Evolutionary conservation across 257 asterid genomes (phyloP).

Genomic region (Knoxia roxburghii): DNA sequence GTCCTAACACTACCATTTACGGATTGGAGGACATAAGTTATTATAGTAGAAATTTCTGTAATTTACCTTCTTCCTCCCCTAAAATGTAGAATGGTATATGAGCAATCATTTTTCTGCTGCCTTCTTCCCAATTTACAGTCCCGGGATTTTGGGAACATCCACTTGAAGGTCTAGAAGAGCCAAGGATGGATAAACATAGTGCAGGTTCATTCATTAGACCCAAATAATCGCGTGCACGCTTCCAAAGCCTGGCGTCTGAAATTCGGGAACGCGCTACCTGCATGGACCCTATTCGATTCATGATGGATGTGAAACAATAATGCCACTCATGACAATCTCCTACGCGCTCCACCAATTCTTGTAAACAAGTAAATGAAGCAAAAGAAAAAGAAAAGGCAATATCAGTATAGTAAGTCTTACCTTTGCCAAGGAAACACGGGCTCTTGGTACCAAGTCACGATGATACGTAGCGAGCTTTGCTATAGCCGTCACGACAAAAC

Average conservation of each 20-base stretch:
- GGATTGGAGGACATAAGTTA: too few species aligned
- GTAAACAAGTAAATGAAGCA: background rate
- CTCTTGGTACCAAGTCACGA: slow-evolving; percentile 76
- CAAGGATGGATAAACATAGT: slow-evolving; percentile 74
- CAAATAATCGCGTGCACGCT: slow-evolving; percentile 80
- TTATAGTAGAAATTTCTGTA: too few species aligned
- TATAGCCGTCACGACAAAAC: slow-evolving; percentile 91
- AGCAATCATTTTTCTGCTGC: slow-evolving; percentile 62
- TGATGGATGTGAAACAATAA: background rate
- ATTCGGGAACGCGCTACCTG: slow-evolving; percentile 88
- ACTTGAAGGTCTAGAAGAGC: slow-evolving; percentile 53
- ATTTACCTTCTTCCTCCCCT: slow-evolving; percentile 74
- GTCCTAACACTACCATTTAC: too few species aligned
- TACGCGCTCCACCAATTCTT: background rate
- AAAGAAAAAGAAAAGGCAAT: background rate
- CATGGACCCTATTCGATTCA: slow-evolving; percentile 8
- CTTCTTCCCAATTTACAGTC: slow-evolving; percentile 75
- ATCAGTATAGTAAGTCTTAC: slow-evolving; percentile 27
- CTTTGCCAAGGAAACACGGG: slow-evolving; percentile 90
- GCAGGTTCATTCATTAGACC: slow-evolving; percentile 91
- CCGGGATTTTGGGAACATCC: slow-evolving; percentile 56
- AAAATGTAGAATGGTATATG: slow-evolving; percentile 77
- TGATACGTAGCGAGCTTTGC: slow-evolving; percentile 87
- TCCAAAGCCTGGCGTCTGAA: slow-evolving; percentile 76
- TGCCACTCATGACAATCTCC: slow-evolving; percentile 1